Conservation (phyloP, 1,284 basidiomycete species). For the Anthracocystis setariae region DNA sequence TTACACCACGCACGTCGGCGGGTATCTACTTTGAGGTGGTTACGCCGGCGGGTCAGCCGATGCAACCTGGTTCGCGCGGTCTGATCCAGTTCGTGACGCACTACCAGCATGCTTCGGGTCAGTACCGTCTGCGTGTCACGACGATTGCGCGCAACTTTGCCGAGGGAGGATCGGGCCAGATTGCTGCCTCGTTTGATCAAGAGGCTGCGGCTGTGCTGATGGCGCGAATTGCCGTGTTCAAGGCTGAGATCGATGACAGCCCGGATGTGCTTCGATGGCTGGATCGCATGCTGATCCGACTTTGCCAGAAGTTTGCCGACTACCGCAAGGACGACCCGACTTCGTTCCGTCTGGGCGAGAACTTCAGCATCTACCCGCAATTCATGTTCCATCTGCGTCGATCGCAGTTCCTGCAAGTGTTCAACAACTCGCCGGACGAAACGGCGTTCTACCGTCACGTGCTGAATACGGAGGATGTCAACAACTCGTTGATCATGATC, state of each 20-base stretch:
- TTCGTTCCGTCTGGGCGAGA: slow-evolving; percentile 90
- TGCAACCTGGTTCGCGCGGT: slow-evolving; percentile 89
- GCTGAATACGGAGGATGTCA: slow-evolving; percentile 96
- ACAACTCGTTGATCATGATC: slow-evolving; percentile 99
- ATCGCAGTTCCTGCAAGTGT: slow-evolving; percentile 98
- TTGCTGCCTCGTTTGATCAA: slow-evolving; percentile 95
- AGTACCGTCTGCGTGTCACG: slow-evolving; percentile 91
- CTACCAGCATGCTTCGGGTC: slow-evolving; percentile 95
- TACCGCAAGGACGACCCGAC: slow-evolving; percentile 97
- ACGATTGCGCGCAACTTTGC: slow-evolving; percentile 97
- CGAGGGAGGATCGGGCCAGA: slow-evolving; percentile 91
- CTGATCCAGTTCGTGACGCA: slow-evolving; percentile 99
- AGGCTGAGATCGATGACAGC: slow-evolving; percentile 98
- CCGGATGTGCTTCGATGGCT: slow-evolving; percentile 97
- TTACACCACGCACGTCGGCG: slow-evolving; percentile 87
- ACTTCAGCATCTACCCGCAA: slow-evolving; percentile 99
- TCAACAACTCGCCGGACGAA: slow-evolving; percentile 99
- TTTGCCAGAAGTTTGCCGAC: slow-evolving; percentile 99
- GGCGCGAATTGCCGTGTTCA: slow-evolving; percentile 98
- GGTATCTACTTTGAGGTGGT: slow-evolving; percentile 99
- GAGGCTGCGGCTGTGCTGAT: slow-evolving; percentile 98
- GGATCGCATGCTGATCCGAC: slow-evolving; percentile 96
- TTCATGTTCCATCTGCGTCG: slow-evolving; percentile 99
- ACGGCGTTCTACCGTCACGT: slow-evolving; percentile 99
- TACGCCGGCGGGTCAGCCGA: slow-evolving; percentile 93